Evolutionary conservation across 1,284 basidiomycete genomes (phyloP).

Genomic region (Austroboletus niveus): DNA sequence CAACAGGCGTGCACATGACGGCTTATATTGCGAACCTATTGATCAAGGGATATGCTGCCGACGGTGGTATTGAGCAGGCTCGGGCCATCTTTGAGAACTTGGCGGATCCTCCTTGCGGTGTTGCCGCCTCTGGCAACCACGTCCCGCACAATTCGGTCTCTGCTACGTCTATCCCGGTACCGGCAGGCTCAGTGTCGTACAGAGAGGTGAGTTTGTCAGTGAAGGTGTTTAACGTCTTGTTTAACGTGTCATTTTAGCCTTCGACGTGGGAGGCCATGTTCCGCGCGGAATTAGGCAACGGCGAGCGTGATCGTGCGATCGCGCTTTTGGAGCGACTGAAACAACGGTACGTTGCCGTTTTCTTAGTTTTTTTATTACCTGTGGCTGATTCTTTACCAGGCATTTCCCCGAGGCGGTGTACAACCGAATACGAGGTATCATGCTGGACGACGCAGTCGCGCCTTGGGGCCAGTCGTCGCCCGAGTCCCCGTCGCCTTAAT

Average conservation of each 20-base stretch:
- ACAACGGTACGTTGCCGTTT: slow-evolving; percentile 51
- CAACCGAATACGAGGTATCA: slow-evolving; percentile 62
- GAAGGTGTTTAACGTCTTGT: slow-evolving; percentile 3
- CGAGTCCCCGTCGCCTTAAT: slow-evolving; percentile 5
- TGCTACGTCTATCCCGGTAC: slow-evolving; percentile 7
- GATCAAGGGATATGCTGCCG: slow-evolving; percentile 84
- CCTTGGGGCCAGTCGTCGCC: slow-evolving; percentile 26
- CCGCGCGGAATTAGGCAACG: slow-evolving; percentile 81
- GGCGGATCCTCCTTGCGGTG: slow-evolving; percentile 80
- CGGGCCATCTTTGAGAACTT: slow-evolving; percentile 84
- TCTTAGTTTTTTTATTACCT: not conserved
- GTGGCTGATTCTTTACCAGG: slow-evolving; percentile 34
- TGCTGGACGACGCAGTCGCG: slow-evolving; percentile 51
- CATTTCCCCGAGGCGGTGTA: slow-evolving; percentile 73
- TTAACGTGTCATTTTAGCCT: slow-evolving; percentile 44
- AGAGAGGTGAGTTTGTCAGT: slow-evolving; percentile 70
- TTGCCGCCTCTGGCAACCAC: slow-evolving; percentile 90
- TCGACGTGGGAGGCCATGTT: slow-evolving; percentile 96
- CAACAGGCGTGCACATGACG: slow-evolving; percentile 79
- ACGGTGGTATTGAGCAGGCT: slow-evolving; percentile 69
- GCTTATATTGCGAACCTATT: slow-evolving; percentile 95
- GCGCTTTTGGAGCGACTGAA: slow-evolving; percentile 75
- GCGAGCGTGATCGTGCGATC: slow-evolving; percentile 71
- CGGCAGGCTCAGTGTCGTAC: slow-evolving; percentile 65
- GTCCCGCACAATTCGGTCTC: slow-evolving; percentile 54